A percentile compares a stretch with the other conserved stretches of the same genome.
These are phyloP conservation scores for Asparagopsis taxiformis DNA, from an alignment of 31 red algal genomes.

Conservation along the genomic window DNA sequence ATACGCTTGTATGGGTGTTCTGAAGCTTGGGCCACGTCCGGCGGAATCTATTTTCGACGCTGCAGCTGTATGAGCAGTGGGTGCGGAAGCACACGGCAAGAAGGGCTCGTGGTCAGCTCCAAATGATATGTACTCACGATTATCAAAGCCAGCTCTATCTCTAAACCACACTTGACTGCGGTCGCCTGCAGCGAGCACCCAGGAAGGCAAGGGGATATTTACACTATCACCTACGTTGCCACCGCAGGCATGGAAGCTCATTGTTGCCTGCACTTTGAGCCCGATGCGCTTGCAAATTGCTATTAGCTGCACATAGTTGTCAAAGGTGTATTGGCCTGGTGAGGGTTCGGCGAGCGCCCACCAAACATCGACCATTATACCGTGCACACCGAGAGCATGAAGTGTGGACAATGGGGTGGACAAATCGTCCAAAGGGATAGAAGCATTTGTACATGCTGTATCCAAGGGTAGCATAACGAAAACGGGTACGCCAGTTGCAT, in stretches of 20 bases:
- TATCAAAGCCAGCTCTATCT: slow-evolving; percentile 42
- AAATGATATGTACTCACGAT: slow-evolving; percentile 74
- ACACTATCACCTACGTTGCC: slow-evolving; percentile 76
- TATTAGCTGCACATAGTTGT: slow-evolving; percentile 12
- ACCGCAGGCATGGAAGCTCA: slow-evolving; percentile 85
- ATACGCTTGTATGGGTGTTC: slow-evolving; percentile 71
- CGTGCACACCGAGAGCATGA: slow-evolving; percentile 23
- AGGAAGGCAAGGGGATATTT: slow-evolving; percentile 59
- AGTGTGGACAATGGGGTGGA: slow-evolving; percentile 17
- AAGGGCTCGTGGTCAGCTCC: slow-evolving; percentile 72
- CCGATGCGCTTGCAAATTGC: slow-evolving; percentile 17
- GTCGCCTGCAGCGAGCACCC: slow-evolving; percentile 34
- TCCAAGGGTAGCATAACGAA: slow-evolving; percentile 76
- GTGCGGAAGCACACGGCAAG: slow-evolving; percentile 20
- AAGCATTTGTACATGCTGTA: slow-evolving; percentile 1
- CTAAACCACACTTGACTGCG: slow-evolving; percentile 42
- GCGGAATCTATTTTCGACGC: too few species aligned
- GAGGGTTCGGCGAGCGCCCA: slow-evolving; percentile 75
- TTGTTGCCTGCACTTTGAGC: slow-evolving; percentile 62
- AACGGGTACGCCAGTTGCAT: slow-evolving; percentile 35
- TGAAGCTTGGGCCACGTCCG: neutral
- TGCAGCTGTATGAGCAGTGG: too few species aligned
- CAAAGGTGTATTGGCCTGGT: slow-evolving; percentile 67
- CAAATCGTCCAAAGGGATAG: neutral
- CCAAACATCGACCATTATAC: slow-evolving; percentile 90